Base-by-base conservation (phyloP, 331 rosid genomes). In the Rhamnella rubrinervis region DNA sequence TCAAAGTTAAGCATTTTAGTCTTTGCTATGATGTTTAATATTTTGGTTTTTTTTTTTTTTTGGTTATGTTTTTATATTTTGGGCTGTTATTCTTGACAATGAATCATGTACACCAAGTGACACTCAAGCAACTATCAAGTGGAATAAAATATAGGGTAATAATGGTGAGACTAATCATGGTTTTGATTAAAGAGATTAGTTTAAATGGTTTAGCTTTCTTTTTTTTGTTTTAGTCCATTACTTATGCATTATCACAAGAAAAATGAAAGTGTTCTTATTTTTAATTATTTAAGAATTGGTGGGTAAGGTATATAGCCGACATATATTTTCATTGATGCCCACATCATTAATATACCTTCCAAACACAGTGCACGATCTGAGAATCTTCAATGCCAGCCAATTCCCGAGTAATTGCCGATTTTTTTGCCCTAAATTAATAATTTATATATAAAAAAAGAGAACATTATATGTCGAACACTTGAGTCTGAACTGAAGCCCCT, bases 141-240 rank as follows among this genome's bases (percentile, higher is more conserved):
- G 23, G 20, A 61, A 41, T 75, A 78, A 64, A 79, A 70, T 65
- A 63, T 10, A 52, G 44, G 31, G 68, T 39, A 72, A 82, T 72
- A 78, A 84, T 77, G 87, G 89, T 86, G 80, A 82, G 82, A 68
- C 77, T 80, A 86, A 83, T 86, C 56, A 69, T 83, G 84, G 51
- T 83, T 80, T 62, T 74, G 67, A 65, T 71, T 26, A 55, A 70
- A 73, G 71, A 67, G 62, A 75, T 61, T 35, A 76, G 67, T 68
- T 40, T 62, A 74, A 63, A 37, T 18, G 18, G 55, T 8, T 64
- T 21, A 62, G 59, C 59, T 69, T 72, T 77, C 23, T 53, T 52
- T 52, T 17, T 14, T 14, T 1, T 1, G 17, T 59, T 71, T 61
- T 68, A 59, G 77, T 61, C 68, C 62, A 21, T 77, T 72, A 60